Conservation (phyloP, 1,284 basidiomycete species). For the Peniophora sp. region DNA sequence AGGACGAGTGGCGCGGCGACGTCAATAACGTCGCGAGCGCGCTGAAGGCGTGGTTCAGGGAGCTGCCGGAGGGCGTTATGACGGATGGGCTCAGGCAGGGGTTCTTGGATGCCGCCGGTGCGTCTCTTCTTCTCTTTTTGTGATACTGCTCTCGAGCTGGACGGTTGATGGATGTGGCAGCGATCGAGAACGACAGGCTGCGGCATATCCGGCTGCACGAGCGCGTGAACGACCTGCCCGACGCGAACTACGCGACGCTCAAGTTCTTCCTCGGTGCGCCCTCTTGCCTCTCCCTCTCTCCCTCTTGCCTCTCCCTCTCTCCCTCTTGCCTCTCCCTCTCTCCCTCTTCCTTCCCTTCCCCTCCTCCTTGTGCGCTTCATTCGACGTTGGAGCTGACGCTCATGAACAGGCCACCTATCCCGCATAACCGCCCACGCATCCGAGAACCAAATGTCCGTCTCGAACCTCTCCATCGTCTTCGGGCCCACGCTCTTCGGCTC, state of each 20-base stretch:
- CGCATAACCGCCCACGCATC: constrained; percentile 67
- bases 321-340: no score
- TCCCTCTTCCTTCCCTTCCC: constrained; percentile 53
- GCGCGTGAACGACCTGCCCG: constrained; percentile 94
- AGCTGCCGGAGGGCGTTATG: constrained; percentile 90
- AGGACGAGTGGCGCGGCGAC: constrained; percentile 87
- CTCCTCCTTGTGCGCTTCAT: neutral
- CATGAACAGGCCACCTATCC: no score
- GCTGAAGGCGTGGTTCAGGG: constrained; percentile 94
- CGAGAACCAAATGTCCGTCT: constrained; percentile 88
- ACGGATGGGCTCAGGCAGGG: constrained; percentile 81
- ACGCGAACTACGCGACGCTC: constrained; percentile 95
- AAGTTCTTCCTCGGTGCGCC: constrained; percentile 94
- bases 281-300: no score
- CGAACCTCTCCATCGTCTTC: constrained; percentile 95
- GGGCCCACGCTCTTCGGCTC: constrained; percentile 90
- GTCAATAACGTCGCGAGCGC: constrained; percentile 95
- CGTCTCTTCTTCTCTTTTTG: constrained; percentile 23
- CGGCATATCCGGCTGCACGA: constrained; percentile 95
- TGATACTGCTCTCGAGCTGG: constrained; percentile 2
- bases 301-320: no score
- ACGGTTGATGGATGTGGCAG: constrained; percentile 29
- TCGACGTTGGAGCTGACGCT: neutral
- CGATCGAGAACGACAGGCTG: constrained; percentile 88
- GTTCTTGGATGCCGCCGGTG: constrained; percentile 94